phyloP scores from a whole-genome alignment of 2,329 filamentous ascomycete genomes.

The Grosmannia huntii region DNA sequence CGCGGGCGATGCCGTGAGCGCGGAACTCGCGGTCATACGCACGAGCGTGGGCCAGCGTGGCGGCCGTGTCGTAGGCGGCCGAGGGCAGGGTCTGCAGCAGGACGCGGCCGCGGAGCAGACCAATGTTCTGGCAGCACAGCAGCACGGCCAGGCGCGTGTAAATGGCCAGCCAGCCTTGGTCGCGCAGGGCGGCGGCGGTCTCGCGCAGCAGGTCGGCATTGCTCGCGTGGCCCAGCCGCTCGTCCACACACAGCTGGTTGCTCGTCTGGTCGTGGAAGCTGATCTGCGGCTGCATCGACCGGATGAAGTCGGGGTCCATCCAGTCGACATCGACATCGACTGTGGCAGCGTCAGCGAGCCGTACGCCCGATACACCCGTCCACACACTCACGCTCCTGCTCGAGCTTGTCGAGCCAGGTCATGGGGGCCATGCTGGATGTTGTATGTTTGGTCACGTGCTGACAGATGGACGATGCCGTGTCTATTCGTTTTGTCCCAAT shows the following conservation, averaged over 20 bases:
- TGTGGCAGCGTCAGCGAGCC: constrained; percentile 11
- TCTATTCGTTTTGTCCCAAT: no score
- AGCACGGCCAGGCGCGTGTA: constrained; percentile 34
- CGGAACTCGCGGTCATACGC: constrained; percentile 33
- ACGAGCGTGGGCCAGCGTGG: constrained; percentile 31
- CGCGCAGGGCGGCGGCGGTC: constrained; percentile 29
- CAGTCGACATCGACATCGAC: constrained; percentile 39
- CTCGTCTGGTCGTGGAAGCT: constrained; percentile 35
- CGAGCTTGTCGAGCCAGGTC: constrained; percentile 30
- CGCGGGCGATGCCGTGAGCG: constrained; percentile 28
- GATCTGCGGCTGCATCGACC: constrained; percentile 20
- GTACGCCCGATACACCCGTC: no score
- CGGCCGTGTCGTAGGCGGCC: constrained; percentile 30
- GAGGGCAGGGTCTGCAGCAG: constrained; percentile 34
- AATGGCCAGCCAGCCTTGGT: constrained; percentile 32
- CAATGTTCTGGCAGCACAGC: constrained; percentile 33
- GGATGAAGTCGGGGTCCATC: constrained; percentile 36
- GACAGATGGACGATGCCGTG: no score
- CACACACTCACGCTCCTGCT: constrained; percentile 23
- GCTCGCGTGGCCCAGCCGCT: constrained; percentile 28
- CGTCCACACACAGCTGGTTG: constrained; percentile 36
- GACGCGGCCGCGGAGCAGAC: constrained; percentile 31
- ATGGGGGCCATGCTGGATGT: constrained; percentile 9
- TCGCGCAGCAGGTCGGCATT: constrained; percentile 29
- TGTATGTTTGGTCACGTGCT: neutral